Conservation (phyloP, 164 flowering plant species). For the Dillenia suffruticosa region DNA sequence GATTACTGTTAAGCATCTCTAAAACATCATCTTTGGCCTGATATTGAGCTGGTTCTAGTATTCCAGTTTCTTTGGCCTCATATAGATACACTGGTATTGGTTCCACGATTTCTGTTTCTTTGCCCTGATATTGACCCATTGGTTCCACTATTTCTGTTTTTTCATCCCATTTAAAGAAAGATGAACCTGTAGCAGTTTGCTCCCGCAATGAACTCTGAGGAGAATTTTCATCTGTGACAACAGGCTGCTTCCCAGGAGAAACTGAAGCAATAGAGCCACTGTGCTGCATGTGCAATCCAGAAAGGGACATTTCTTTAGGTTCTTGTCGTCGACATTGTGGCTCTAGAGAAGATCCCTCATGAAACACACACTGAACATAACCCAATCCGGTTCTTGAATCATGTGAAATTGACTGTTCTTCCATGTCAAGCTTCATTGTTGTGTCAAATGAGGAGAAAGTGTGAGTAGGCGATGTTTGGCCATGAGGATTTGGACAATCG, state of each 20-base stretch:
- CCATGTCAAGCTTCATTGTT: constrained; percentile 38
- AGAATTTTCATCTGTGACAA: constrained; percentile 19
- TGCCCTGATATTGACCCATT: constrained; percentile 7
- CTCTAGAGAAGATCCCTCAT: constrained; percentile 26
- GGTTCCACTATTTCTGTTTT: constrained; percentile 61
- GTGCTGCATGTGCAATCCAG: constrained; percentile 21
- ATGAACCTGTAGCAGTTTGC: constrained; percentile 25
- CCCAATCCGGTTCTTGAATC: constrained; percentile 42
- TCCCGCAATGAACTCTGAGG: constrained; percentile 22
- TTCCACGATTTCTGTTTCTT: no score
- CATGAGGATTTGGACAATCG: constrained; percentile 31
- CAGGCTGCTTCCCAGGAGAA: constrained; percentile 21
- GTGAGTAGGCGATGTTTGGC: constrained; percentile 37
- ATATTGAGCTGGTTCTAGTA: not conserved
- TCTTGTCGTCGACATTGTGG: constrained; percentile 39
- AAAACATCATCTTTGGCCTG: constrained; percentile 15
- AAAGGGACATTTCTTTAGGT: constrained; percentile 20
- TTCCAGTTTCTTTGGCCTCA: not conserved
- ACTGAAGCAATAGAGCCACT: constrained; percentile 23
- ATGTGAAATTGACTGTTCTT: constrained; percentile 35
- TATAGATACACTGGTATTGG: no score
- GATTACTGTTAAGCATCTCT: constrained; percentile 17
- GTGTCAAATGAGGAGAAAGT: constrained; percentile 33
- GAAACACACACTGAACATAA: constrained; percentile 39
- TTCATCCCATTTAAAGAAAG: constrained; percentile 75